phyloP scores from a whole-genome alignment of 2,329 filamentous ascomycete genomes.

The Acephala macrosclerotiorum region DNA sequence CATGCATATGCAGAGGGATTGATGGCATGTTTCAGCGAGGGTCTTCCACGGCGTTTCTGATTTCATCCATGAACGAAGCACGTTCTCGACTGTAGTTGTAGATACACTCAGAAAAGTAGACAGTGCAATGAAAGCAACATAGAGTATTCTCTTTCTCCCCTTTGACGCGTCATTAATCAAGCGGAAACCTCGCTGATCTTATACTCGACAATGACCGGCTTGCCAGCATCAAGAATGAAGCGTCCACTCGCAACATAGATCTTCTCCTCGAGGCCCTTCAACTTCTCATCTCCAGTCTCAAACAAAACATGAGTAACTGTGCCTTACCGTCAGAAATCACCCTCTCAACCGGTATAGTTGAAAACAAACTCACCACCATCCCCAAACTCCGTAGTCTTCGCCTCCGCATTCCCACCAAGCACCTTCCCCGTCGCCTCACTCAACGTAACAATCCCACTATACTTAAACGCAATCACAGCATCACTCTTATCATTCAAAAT shows the following conservation, averaged over 20 bases:
- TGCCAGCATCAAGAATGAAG: slow-evolving; percentile 48
- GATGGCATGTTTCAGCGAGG: slow-evolving; percentile 35
- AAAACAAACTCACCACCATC: slow-evolving; percentile 45
- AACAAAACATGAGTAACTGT: slow-evolving; percentile 49
- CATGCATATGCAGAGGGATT: slow-evolving; percentile 28
- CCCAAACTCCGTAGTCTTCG: slow-evolving; percentile 50
- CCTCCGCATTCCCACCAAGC: slow-evolving; percentile 45
- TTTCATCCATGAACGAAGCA: slow-evolving; percentile 21
- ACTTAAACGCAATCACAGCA: slow-evolving; percentile 47
- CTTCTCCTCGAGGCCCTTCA: slow-evolving; percentile 48
- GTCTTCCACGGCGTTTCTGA: slow-evolving; percentile 34
- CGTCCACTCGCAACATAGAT: slow-evolving; percentile 52
- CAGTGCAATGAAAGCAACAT: slow-evolving; percentile 5
- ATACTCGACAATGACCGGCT: slow-evolving; percentile 50
- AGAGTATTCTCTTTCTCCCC: background rate
- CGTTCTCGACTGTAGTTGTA: slow-evolving; percentile 11
- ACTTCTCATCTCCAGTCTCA: slow-evolving; percentile 47
- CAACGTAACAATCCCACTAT: slow-evolving; percentile 49
- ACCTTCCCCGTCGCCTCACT: slow-evolving; percentile 45
- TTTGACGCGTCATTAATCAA: background rate
- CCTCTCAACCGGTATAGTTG: background rate
- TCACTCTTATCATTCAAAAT: slow-evolving; percentile 47
- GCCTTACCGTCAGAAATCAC: slow-evolving; percentile 13
- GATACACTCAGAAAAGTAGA: slow-evolving; percentile 16
- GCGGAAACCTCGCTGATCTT: slow-evolving; percentile 50